Evolutionary conservation across 176 grass and related monocot species (phyloP).

Genomic region (Dendrocalamus sinicus): DNA sequence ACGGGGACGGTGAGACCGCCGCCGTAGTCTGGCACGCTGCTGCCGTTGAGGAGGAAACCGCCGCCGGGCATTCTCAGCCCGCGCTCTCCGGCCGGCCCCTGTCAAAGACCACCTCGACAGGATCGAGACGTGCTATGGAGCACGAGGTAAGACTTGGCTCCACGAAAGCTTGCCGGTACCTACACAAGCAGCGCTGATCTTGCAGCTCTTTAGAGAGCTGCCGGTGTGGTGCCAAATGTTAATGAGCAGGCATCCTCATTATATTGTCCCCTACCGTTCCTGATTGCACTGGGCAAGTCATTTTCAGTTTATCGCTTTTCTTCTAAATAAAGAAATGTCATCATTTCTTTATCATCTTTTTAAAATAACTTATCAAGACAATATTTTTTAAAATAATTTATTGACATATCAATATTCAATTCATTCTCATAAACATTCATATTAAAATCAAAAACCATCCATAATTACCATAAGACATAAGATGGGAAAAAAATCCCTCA

Average conservation of each 20-base stretch:
- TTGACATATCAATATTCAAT: too few species aligned
- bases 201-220: not conserved
- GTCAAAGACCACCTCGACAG: not conserved
- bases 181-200: conserved; percentile 17
- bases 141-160: not conserved
- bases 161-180: not conserved
- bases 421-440: too few species aligned
- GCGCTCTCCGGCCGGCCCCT: not conserved
- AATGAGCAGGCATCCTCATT: not conserved
- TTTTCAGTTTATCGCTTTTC: too few species aligned
- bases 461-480: too few species aligned
- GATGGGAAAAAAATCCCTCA: too few species aligned
- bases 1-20: conserved; percentile 71
- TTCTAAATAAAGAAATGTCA: too few species aligned
- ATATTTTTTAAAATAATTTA: too few species aligned
- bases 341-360: too few species aligned
- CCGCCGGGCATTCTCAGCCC: conserved; percentile 47
- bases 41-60: conserved; percentile 40
- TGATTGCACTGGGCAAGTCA: too few species aligned
- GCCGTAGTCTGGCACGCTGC: conserved; percentile 47
- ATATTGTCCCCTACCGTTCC: not conserved
- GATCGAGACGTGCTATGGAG: not conserved
- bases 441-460: too few species aligned
- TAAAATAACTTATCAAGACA: too few species aligned
- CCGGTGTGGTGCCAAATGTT: conserved; percentile 8